These are phyloP conservation scores for Apiospora marii DNA, from an alignment of 2,329 filamentous ascomycete genomes.

Conservation along the genomic window DNA sequence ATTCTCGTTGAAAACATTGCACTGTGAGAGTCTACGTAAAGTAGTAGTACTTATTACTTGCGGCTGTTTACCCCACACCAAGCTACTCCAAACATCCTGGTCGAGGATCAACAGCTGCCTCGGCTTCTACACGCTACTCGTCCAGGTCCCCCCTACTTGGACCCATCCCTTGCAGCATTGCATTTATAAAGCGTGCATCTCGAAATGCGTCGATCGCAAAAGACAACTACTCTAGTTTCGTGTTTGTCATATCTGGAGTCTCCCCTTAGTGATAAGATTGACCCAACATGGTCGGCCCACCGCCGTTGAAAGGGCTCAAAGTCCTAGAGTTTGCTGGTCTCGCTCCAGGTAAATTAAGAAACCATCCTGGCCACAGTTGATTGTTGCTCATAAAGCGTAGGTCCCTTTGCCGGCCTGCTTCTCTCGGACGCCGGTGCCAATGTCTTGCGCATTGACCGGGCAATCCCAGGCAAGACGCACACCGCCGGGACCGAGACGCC, in stretches of 20 bases:
- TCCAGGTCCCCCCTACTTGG: background rate
- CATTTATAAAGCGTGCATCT: background rate
- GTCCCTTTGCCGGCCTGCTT: slow-evolving; percentile 87
- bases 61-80: background rate
- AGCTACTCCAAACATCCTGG: slow-evolving; percentile 9
- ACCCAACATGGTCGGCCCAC: slow-evolving; percentile 46
- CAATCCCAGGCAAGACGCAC: slow-evolving; percentile 53
- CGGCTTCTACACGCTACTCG: slow-evolving; percentile 17
- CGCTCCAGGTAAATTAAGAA: slow-evolving; percentile 61
- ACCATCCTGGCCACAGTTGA: background rate
- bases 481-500: slow-evolving; percentile 43
- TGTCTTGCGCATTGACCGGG: slow-evolving; percentile 85
- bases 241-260: background rate
- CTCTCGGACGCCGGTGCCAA: slow-evolving; percentile 89
- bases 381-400: slow-evolving; percentile 51
- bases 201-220: background rate
- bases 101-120: slow-evolving; percentile 15
- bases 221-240: background rate
- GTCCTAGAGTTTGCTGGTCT: slow-evolving; percentile 68
- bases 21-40: background rate
- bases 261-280: background rate
- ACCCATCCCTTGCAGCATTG: slow-evolving; percentile 7
- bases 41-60: background rate
- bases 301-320: slow-evolving; percentile 59
- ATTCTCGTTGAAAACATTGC: background rate